Evolutionary conservation across 2,329 filamentous ascomycete species (phyloP), one percentile per base, ranked within the genome.

Genomic region (Fusarium sarcochroum): DNA sequence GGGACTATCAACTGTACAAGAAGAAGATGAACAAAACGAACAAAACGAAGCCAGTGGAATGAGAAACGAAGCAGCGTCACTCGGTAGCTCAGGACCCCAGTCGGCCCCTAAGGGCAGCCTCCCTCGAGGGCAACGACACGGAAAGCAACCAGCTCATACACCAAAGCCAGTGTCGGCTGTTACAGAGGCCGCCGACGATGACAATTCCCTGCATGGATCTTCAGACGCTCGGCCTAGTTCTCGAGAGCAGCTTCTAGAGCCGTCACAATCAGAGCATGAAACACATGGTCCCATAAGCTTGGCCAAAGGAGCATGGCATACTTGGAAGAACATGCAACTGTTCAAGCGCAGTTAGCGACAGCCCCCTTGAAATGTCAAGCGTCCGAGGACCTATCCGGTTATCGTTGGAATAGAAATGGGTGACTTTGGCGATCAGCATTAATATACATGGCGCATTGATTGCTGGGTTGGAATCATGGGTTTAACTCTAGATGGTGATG

Each of bases 401-500:
- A 17, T 34, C 25, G 17, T 49, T 56, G 46, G 35, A 37, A 37
- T 37, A 57, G 27, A 32, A 37, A 45, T 38, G 47, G 18, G 32
- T 11, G 59, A 7, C 23, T 47, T 35, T 47, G n/a, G 41, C 46
- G 27, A 45, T 53, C 34, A 17, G 46, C 35, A 51, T 63, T 52
- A 27, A 42, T 21, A 25, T 38, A 51, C 30, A 59, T 32, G 57
- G 67, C 45, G 63, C 30, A 27, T 66, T 64, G 23, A 42, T 56
- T 42, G 40, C 38, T 62, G 45, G 57, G 51, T 50, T 53, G 48
- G 21, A 40, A 38, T 51, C 46, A 42, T 58, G 60, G 51, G 59
- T 50, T 47, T 32, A 38, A 51, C 34, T 44, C 55, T 71, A 72
- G 68, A 68, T 49, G 60, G 51, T 50, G 42, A 50, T 32, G 38